These are phyloP conservation scores for Agaricus subrufescens DNA, from an alignment of 768 basidiomycete species.

Conservation along the genomic window DNA sequence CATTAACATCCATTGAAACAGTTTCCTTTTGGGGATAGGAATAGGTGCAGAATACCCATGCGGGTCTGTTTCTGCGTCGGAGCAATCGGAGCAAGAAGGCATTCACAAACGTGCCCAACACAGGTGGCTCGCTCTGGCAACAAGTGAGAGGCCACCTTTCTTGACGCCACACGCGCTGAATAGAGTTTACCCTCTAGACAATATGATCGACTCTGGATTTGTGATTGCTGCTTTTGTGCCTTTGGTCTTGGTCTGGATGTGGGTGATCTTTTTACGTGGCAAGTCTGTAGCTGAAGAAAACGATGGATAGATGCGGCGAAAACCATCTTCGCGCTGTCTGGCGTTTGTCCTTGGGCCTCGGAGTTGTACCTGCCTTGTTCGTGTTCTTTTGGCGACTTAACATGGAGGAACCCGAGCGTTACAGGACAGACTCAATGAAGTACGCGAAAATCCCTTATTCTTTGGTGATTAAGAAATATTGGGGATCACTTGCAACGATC, in stretches of 20 bases:
- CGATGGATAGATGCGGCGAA: conserved; percentile 53
- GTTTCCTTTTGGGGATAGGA: conserved; percentile 86
- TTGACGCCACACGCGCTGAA: background rate
- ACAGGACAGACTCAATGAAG: conserved; percentile 77
- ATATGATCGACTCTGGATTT: conserved; percentile 85
- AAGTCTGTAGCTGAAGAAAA: no score
- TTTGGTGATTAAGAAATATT: conserved; percentile 78
- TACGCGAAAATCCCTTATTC: conserved; percentile 66
- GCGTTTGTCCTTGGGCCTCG: conserved; percentile 83
- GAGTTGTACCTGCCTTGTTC: conserved; percentile 70
- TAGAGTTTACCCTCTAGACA: conserved; percentile 35
- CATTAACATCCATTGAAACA: conserved; percentile 19
- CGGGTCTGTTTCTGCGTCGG: conserved; percentile 83
- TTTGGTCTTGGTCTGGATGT: conserved; percentile 88
- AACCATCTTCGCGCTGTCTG: conserved; percentile 83
- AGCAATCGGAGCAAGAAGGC: conserved; percentile 81
- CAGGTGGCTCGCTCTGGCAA: conserved; percentile 83
- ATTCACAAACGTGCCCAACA: conserved; percentile 80
- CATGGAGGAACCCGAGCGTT: conserved; percentile 78
- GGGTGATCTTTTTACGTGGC: conserved; percentile 18
- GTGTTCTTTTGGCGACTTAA: conserved; percentile 86
- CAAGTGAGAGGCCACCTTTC: conserved; percentile 49
- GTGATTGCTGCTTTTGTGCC: conserved; percentile 79
- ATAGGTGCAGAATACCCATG: conserved; percentile 89
- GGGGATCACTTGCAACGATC: conserved; percentile 68